Evolutionary conservation across 495 filamentous ascomycete genomes (phyloP), one percentile per base, ranked within the genome.

Genomic region (Chaetomium cochliodes): DNA sequence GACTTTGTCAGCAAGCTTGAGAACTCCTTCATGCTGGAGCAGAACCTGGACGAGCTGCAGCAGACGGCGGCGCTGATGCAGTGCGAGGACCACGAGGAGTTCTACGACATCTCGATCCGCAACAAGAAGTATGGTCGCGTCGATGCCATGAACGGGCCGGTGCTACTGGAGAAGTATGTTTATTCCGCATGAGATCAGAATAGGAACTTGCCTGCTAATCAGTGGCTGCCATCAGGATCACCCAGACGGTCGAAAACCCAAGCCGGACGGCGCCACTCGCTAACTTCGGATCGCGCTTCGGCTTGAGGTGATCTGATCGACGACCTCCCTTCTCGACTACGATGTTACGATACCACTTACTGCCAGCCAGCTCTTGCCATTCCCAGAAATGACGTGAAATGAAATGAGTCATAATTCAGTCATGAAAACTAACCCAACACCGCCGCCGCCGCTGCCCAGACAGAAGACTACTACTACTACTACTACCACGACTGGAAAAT

Each of bases 91-190:
- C 86, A 91, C 11, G 92, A 98, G 67, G 92, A 96, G 72, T 98
- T 96, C 72, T 99, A 92, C 73, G 94, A 98, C 71, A 86, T 91
- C 42, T 87, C 87, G 3, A 90, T 85, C 0, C 77, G 92, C 54
- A 96, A 96, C 76, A 91, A 88, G 80, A 94, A 96, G 75, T 99
- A 96, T 71, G 90, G 91, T 5, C 87, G 88, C 55, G 94, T 99
- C n/a, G 90, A 97, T 76, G 87, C 88, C 44, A 79, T 92, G 75
- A 92, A 93, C 72, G 94, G 93, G 0, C 91, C 92, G 0, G 75
- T 90, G 15, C 71, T 99, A 65, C 74, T 97, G 30, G 92, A 97
- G 77, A 98, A 98, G 92, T 91, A 80, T 16, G 56, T 62, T 13
- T 51, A 42, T 30, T 30, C 6, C 6, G n/a, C 28, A 30, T 30